Evolutionary conservation across 2,329 filamentous ascomycete species (phyloP), one percentile per base, ranked within the genome.

Genomic region (Talaromyces islandicus): DNA sequence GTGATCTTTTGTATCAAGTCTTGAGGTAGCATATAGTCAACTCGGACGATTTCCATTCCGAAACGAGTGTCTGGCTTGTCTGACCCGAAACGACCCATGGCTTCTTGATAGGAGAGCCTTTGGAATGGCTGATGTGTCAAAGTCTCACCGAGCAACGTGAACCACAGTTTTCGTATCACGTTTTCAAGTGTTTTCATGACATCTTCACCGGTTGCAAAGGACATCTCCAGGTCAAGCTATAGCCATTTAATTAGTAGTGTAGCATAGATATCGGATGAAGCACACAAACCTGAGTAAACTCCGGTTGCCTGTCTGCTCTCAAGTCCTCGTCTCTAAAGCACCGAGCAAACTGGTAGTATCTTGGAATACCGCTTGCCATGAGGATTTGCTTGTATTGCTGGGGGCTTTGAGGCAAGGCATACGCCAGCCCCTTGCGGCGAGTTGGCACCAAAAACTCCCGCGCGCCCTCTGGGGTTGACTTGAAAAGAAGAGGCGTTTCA

Each of bases 381-480:
- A 99, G 83, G 1, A 97, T 90, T 77, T 99, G 94, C 77, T 99
- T 99, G 72, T 97, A 99, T 73, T 99, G 94, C 73, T 99, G 94
- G 0, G 94, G 94, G 65, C 93, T 97, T 73, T 99, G 95, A 0
- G 92, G 92, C 21, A 99, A 79, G 9, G 94, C 94, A 73, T 97
- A 99, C 3, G 91, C 92, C 62, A 87, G 78, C 0, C 91, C 91
- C 1, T 81, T 82, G 38, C 82, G 84, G 29, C 94, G 82, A 0
- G 92, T 96, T 0, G 94, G 94, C 4, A 99, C 93, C 6, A 99
- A 75, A 64, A 99, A 99, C 72, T 99, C 94, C 54, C 93, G 83
- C 1, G 94, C 95, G 0, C 94, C 94, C 77, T 99, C 94, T 0
- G 94, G 91, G 0, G 94, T 99, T 0, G 94, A 97, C 74, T 97